Base-by-base conservation (phyloP, 805 yeast species). In the Crinitomyces ghanaensis region DNA sequence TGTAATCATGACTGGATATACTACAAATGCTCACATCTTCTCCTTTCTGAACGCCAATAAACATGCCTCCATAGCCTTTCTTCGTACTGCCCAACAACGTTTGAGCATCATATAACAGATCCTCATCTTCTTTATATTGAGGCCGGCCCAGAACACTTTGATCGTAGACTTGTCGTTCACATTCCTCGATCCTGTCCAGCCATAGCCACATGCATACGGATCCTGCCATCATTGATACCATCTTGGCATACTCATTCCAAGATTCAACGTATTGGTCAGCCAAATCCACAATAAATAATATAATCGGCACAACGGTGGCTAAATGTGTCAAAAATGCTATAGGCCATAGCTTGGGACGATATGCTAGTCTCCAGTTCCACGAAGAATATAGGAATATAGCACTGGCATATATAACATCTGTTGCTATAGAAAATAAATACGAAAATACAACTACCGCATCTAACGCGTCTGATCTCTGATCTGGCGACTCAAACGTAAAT, bases 361-460 rank as follows among this genome's bases (percentile, higher is more conserved):
- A 42, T 16, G 46, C 46, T 7, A 37, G 29, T 6, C 39, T 21
- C 40, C 41, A 37, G 21, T 42, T 42, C n/a, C 26, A 13, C 7
- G 31, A 22, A 5, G 43, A 30, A 30, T 38, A 45, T 26, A 35
- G 33, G 4, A 38, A 18, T 22, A 44, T 34, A 23, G 48, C 42
- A 13, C 38, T 26, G 4, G 40, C 41, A 22, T 37, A 46, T 8
- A 46, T 20, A 12, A 45, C 38, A 6, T 44, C 29, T 3, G 38
- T 38, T 4, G 47, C 48, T n/a, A 46, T 39, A 4, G 39, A 36
- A 33, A 46, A 42, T 15, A 46, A 38, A 38, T 46, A 46, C 5
- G 44, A 36, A 19, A 43, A 35, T 18, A 46, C 49, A 2, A 38
- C 33, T 9, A 41, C 16, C 6, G 46, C 45, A 30, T 46, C 50